Evolutionary conservation across 2,329 filamentous ascomycete species (phyloP), one percentile per base, ranked within the genome.

Genomic region (Incumbomyces delicatus): DNA sequence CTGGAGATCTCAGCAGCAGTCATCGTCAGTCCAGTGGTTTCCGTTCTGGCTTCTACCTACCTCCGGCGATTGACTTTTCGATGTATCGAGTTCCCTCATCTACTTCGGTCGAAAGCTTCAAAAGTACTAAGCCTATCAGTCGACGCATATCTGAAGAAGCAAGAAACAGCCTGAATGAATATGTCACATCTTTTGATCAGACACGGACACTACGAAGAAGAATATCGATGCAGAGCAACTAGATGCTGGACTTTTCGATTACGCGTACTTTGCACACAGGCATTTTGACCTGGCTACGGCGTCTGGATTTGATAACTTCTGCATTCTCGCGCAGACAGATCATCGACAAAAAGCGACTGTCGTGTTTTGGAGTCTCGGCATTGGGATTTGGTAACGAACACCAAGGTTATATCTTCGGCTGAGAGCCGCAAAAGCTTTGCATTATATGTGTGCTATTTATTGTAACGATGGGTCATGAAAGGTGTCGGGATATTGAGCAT

Each of bases 171-270:
- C 77, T 95, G 31, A 80, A 83, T 61, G 83, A 84, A 56, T 95
- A 95, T 66, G 85, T 86, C 55, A 85, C 83, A 61, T 87, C 85
- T 2, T 95, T 95, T 63, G 89, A 95, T 66, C 85, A 88, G 55
- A 81, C 84, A 48, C 77, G 85, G 34, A 66, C 70, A 50, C 60
- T 68, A 49, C 61, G 68, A 53, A 61, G 65, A 38, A 55, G 55
- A 52, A 54, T 57, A 16, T 57, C 55, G 1, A 53, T 57, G 55
- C 53, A 56, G 44, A 52, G 54, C 54, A 54, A 52, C 33, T 51
- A 52, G 14, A 22, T 16, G 7, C 20, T 22, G 22, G 22, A 4
- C 22, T 27, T 27, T 27, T 27, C 22, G 22, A 8, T 5, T 27
- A 27, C 22, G 22, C 4, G 22, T 8, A 27, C 22, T 27, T 8